Evolutionary conservation across 164 flowering plant species (phyloP), one percentile per base, ranked within the genome.

Genomic region (Echeveria elegans): DNA sequence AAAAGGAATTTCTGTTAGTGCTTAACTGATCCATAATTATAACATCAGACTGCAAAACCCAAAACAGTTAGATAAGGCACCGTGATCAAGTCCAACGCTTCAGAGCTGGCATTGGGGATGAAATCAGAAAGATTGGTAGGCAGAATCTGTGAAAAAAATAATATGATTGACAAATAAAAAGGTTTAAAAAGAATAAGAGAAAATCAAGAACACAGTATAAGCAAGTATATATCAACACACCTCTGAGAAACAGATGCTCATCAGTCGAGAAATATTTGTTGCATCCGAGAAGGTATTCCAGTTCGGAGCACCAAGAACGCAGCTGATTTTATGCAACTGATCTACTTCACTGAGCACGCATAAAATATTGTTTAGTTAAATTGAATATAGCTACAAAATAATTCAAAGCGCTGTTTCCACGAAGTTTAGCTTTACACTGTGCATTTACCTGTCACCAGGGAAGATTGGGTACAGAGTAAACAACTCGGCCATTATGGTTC

Each of bases 401-500:
- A 48, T 24, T 48, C 53, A 48, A 48, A 23, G 21, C 2, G 3
- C 12, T 23, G 28, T 21, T 43, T 43, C 18, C 47, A 12, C 47
- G 4, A 43, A 43, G 47, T 43, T 43, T 16, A 23, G 3, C 23
- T 52, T 1, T 6, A 62, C 40, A 63, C 21, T 36, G 18, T 34
- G 45, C 26, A 63, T 34, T 37, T 73, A 88, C 98, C 96, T 88
- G 47, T 82, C 79, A 61, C 99, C 99, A 10, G 96, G 96, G 70
- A 94, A 94, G 38, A 94, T 89, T 45, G 98, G 96, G 28, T 91
- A 86, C 0, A 89, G 88, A 67, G 91, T 80, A 66, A 94, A 83
- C 75, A 94, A 53, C 60, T 94, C 98, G 63, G 97, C 91, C 91
- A 91, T 91, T 56, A 91, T 91, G 41, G 97, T 96, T 70, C 99